phyloP scores from a whole-genome alignment of 2,329 filamentous ascomycete genomes.

The Colletotrichum sp. region DNA sequence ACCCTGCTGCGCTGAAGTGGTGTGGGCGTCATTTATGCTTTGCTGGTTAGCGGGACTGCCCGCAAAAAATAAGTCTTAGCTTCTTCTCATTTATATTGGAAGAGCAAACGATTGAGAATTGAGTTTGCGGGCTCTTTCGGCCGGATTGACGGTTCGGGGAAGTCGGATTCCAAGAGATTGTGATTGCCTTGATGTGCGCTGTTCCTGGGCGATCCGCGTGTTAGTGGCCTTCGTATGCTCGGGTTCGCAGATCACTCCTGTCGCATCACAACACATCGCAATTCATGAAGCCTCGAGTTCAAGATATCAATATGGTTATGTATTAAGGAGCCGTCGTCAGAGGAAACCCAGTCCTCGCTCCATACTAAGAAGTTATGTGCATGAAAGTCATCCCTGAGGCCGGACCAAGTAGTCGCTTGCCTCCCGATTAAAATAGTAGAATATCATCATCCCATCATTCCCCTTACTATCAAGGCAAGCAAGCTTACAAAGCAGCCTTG shows the following conservation, averaged over 20 bases:
- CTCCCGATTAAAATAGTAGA: constrained; percentile 8
- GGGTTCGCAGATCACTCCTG: background rate
- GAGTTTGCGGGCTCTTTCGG: background rate
- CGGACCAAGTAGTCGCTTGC: background rate
- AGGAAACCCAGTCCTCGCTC: background rate
- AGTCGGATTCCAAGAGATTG: background rate
- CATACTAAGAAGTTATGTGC: background rate
- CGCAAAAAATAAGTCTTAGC: background rate
- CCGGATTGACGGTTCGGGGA: background rate
- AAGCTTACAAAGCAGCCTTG: constrained; percentile 7
- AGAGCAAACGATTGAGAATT: background rate
- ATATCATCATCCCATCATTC: background rate
- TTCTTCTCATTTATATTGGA: background rate
- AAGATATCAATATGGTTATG: background rate
- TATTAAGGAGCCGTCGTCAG: constrained; percentile 3
- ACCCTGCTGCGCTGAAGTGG: background rate
- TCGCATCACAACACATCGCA: background rate
- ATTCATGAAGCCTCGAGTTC: background rate
- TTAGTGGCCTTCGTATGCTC: background rate
- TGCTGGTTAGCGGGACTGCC: background rate
- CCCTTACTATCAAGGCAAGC: background rate
- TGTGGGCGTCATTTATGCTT: background rate
- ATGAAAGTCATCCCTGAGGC: constrained; percentile 6
- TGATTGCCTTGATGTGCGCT: background rate
- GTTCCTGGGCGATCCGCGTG: background rate